Evolutionary conservation across 2,329 filamentous ascomycete genomes (phyloP).

Genomic region (Atkinsonella texensis): DNA sequence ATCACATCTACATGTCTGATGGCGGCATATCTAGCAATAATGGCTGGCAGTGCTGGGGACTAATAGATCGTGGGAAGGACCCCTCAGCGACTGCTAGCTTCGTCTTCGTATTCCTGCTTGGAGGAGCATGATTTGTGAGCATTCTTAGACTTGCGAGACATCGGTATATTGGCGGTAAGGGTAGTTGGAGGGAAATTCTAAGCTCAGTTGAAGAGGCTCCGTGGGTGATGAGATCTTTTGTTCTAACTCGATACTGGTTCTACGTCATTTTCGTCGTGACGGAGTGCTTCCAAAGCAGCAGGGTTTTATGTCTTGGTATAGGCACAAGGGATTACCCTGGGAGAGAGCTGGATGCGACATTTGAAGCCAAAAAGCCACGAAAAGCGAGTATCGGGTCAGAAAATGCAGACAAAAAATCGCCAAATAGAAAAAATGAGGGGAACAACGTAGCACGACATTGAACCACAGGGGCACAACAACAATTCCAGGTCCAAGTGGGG

Average conservation of each 20-base stretch:
- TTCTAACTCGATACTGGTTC: neutral
- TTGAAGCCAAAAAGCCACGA: conserved; percentile 13
- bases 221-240: neutral
- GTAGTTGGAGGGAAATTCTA: neutral
- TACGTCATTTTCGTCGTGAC: conserved; percentile 46
- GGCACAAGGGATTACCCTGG: conserved; percentile 56
- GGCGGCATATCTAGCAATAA: conserved; percentile 22
- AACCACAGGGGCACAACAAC: too few species aligned
- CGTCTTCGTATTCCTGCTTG: conserved; percentile 20
- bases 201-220: too few species aligned
- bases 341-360: conserved; percentile 28
- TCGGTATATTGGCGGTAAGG: neutral
- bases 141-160: conserved; percentile 9
- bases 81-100: conserved; percentile 22
- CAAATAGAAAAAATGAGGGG: neutral
- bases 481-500: too few species aligned
- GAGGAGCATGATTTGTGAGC: conserved; percentile 9
- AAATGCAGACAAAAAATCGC: neutral
- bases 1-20: conserved; percentile 25
- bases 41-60: conserved; percentile 23
- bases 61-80: conserved; percentile 20
- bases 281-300: conserved; percentile 44
- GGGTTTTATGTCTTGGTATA: conserved; percentile 50
- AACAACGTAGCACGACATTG: neutral
- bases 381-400: conserved; percentile 4